Evolutionary conservation across 768 basidiomycete genomes (phyloP).

Genomic region (Russula dissimulans): DNA sequence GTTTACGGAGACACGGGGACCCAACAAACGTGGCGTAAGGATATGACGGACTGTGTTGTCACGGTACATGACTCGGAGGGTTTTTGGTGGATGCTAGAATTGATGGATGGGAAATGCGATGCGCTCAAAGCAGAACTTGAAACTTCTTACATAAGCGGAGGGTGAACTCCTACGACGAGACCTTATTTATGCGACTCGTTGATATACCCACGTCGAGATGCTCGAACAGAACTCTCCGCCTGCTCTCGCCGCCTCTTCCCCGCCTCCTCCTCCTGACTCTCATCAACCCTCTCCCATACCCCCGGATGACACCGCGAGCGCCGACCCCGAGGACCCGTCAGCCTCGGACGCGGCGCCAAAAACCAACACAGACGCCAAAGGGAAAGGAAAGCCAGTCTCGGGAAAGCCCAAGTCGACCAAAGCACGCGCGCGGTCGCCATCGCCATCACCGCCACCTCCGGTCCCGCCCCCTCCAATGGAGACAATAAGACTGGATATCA

Average conservation of each 20-base stretch:
- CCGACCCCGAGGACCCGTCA: constrained; percentile 21
- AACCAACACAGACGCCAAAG: constrained; percentile 17
- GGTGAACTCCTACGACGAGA: too few species aligned
- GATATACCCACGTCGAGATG: constrained; percentile 2
- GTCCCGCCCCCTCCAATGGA: constrained; percentile 41
- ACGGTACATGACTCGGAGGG: too few species aligned
- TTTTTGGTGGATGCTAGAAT: too few species aligned
- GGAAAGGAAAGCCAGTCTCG: constrained; percentile 17
- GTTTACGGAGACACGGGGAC: too few species aligned
- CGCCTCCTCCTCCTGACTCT: constrained; percentile 12
- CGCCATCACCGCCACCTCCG: constrained; percentile 46
- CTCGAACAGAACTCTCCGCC: constrained; percentile 6
- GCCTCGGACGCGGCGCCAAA: constrained; percentile 14
- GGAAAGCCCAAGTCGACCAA: constrained; percentile 46
- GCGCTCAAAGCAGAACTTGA: too few species aligned
- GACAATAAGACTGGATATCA: constrained; percentile 62
- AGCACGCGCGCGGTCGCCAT: constrained; percentile 38
- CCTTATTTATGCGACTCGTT: too few species aligned
- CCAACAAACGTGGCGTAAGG: too few species aligned
- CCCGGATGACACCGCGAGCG: constrained; percentile 4
- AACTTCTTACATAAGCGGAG: too few species aligned
- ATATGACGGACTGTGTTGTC: too few species aligned
- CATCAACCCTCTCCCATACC: constrained; percentile 1
- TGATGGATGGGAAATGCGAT: too few species aligned
- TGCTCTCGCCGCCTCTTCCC: constrained; percentile 3